phyloP scores from a whole-genome alignment of 2,329 filamentous ascomycete genomes.

The Clonostachys chloroleuca region DNA sequence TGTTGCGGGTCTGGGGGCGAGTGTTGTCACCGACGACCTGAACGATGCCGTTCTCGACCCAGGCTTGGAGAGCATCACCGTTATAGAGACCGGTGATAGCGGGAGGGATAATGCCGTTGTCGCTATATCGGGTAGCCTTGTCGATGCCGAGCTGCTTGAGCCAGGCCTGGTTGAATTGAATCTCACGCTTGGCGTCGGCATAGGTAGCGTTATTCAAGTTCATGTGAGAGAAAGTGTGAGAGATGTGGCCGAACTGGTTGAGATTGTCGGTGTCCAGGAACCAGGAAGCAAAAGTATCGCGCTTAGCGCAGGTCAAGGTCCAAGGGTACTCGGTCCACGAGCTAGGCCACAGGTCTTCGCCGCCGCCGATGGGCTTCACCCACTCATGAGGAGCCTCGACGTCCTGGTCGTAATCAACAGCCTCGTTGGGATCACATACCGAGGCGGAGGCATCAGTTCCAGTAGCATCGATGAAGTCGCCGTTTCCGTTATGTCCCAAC shows the following conservation, averaged over 20 bases:
- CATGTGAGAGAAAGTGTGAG: conserved; percentile 58
- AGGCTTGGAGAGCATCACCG: conserved; percentile 54
- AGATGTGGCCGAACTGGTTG: conserved; percentile 52
- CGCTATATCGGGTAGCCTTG: conserved; percentile 39
- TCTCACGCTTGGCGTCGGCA: conserved; percentile 49
- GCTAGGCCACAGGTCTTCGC: conserved; percentile 40
- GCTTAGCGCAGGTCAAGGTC: conserved; percentile 39
- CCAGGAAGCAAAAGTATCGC: conserved; percentile 47
- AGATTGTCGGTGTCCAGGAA: conserved; percentile 40
- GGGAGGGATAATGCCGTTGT: conserved; percentile 54
- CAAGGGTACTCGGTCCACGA: conserved; percentile 46
- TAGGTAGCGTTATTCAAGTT: conserved; percentile 58
- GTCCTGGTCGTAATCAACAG: conserved; percentile 39
- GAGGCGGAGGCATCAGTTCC: conserved; percentile 30
- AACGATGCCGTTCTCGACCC: conserved; percentile 53
- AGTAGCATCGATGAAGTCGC: conserved; percentile 46
- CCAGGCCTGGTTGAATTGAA: conserved; percentile 57
- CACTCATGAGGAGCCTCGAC: conserved; percentile 39
- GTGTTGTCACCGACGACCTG: conserved; percentile 63
- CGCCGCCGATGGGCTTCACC: conserved; percentile 41
- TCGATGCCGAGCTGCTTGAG: conserved; percentile 46
- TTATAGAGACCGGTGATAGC: conserved; percentile 62
- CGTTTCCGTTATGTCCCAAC: conserved; percentile 45
- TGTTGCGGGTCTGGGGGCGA: conserved; percentile 46
- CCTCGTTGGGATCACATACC: conserved; percentile 30